Conservation (phyloP, 768 basidiomycete species). For the Gymnopilus junonius region DNA sequence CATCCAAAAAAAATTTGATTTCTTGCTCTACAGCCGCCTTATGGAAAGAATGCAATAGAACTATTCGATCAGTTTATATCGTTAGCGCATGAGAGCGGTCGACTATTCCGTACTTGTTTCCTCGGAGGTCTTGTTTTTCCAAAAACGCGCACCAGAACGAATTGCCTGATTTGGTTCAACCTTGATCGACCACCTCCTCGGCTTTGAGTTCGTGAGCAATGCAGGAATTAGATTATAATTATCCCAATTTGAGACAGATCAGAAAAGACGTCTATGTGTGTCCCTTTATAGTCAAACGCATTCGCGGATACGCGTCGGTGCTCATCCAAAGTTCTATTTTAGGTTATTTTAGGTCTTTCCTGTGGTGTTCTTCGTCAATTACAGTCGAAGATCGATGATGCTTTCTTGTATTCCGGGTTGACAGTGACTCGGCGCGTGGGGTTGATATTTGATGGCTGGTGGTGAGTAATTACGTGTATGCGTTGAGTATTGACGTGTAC, state of each 20-base stretch:
- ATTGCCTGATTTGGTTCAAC: background rate
- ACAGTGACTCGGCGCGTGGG: background rate
- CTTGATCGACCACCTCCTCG: background rate
- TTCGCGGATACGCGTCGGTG: background rate
- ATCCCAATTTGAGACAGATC: background rate
- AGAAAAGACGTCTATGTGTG: background rate
- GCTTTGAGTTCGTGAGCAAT: background rate
- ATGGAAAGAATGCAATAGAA: too few relatives aligned
- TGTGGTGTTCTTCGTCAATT: background rate
- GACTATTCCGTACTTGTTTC: too few relatives aligned
- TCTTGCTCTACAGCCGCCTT: too few relatives aligned
- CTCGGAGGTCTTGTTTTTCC: too few relatives aligned
- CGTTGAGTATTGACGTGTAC: background rate
- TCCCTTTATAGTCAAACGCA: background rate
- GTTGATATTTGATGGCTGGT: background rate
- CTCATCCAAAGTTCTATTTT: background rate
- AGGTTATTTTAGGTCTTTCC: background rate
- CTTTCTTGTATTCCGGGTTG: background rate
- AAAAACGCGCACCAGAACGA: too few relatives aligned
- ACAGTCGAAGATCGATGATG: background rate
- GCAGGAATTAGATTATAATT: background rate
- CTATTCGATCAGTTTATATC: too few relatives aligned
- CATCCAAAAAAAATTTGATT: too few relatives aligned
- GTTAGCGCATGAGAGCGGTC: too few relatives aligned
- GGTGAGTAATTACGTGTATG: background rate